Base-by-base conservation (phyloP, 1,284 basidiomycete genomes). In the Ustilago loliicola region DNA sequence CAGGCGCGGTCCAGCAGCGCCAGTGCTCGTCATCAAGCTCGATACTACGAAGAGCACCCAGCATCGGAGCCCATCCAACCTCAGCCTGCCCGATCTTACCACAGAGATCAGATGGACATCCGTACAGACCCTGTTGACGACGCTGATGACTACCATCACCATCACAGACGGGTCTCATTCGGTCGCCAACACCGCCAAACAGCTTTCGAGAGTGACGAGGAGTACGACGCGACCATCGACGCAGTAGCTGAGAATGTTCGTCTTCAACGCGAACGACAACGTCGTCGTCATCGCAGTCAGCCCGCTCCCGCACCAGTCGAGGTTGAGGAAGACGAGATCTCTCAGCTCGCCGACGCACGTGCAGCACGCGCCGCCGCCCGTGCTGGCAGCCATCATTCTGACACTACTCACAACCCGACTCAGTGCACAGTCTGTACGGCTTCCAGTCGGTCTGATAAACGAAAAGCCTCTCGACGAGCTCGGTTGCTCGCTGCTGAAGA, bases 351-450 rank as follows among this genome's bases (percentile, higher is more conserved):
- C 21, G 61, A 74, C 1, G 51, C 66, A 0, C 70, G 77, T 9
- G 77, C 77, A 1, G 51, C 61, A 0, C 63, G 54, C 1, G 72
- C 70, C 0, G 21, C 71, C 10, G 72, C 72, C 21, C 68, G 65
- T 11, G 42, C 42, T 9, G 19, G n/a, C 7, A n/a, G 19, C 21
- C 47, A 60, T 32, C 13, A 25, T n/a, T 17, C 55, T 21, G 25
- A 1, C 54, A 45, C 2, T 54, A 56, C 65, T 25, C 78, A 80
- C 66, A 67, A 79, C 19, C 9, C 61, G 3, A 34, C 27, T 3
- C 19, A 17, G 1, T 82, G 80, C 66, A 82, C 67, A 19, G 78
- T 80, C 7, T 82, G 80, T 29, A 38, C 36, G 4, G 23, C 58
- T 5, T 6, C 29, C 13, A 7, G 34, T 10, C 59, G 62, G 10